These are phyloP conservation scores for Pugionium cornutum DNA, from an alignment of 345 rosid species.

Conservation along the genomic window DNA sequence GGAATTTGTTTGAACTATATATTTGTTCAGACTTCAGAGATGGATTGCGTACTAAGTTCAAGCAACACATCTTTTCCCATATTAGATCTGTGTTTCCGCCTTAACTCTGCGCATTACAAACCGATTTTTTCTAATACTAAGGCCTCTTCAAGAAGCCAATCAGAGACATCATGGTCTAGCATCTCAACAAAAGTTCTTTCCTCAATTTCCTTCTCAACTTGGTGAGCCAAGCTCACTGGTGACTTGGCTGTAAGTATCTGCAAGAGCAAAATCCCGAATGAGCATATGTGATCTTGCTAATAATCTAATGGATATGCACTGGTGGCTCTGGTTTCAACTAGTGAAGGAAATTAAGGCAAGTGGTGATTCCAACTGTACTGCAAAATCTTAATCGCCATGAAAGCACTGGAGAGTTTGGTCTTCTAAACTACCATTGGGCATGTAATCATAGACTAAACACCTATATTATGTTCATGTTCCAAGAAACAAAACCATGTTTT, in stretches of 20 bases:
- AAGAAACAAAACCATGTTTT: slow-evolving; percentile 50
- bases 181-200: slow-evolving; percentile 26
- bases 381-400: slow-evolving; percentile 38
- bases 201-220: slow-evolving; percentile 21
- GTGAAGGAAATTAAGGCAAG: slow-evolving; percentile 37
- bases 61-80: slow-evolving; percentile 34
- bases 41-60: slow-evolving; percentile 2
- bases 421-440: slow-evolving; percentile 39
- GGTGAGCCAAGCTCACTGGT: slow-evolving; percentile 35
- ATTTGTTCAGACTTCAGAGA: too few species aligned
- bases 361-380: slow-evolving; percentile 33
- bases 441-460: slow-evolving; percentile 37
- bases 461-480: slow-evolving; percentile 74
- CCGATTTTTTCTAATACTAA: slow-evolving; percentile 30
- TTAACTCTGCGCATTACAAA: slow-evolving; percentile 30
- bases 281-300: slow-evolving; percentile 67
- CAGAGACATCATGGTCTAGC: slow-evolving; percentile 30
- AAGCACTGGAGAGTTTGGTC: slow-evolving; percentile 34
- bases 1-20: too few species aligned
- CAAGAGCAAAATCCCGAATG: slow-evolving; percentile 36
- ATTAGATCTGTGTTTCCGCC: slow-evolving; percentile 32
- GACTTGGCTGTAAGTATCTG: slow-evolving; percentile 39
- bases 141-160: slow-evolving; percentile 41
- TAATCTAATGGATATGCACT: slow-evolving; percentile 40
- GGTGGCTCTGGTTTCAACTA: slow-evolving; percentile 39